Conservation (phyloP, 306 rosid species). For the Fagus crenata region DNA sequence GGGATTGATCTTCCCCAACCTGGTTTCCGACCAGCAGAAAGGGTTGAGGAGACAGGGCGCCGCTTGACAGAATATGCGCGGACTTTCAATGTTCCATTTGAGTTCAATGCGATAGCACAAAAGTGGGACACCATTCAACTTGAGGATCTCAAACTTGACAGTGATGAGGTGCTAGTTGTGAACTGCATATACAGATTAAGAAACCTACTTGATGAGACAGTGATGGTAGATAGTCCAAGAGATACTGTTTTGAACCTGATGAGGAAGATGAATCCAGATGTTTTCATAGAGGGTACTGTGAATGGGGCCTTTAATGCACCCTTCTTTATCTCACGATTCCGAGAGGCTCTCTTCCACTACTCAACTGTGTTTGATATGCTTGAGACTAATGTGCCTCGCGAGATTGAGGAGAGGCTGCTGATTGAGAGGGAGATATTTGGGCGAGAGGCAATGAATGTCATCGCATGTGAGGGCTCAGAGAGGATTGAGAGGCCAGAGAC, state of each 20-base stretch:
- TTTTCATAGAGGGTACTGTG: slow-evolving; percentile 29
- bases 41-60: slow-evolving; percentile 39
- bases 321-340: slow-evolving; percentile 39
- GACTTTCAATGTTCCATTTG: slow-evolving; percentile 40
- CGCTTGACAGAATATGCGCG: slow-evolving; percentile 36
- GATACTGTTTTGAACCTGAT: slow-evolving; percentile 34
- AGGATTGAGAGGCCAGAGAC: slow-evolving; percentile 47
- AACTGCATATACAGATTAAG: slow-evolving; percentile 34
- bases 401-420: slow-evolving; percentile 39
- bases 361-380: slow-evolving; percentile 43
- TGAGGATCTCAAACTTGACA: slow-evolving; percentile 40
- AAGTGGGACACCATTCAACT: slow-evolving; percentile 42
- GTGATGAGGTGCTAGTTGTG: slow-evolving; percentile 41
- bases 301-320: slow-evolving; percentile 43
- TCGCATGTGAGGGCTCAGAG: slow-evolving; percentile 45
- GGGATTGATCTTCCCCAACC: slow-evolving; percentile 45
- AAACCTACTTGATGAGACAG: slow-evolving; percentile 45
- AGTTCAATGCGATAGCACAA: slow-evolving; percentile 43
- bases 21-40: slow-evolving; percentile 43
- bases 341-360: slow-evolving; percentile 46
- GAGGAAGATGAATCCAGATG: slow-evolving; percentile 38
- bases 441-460: slow-evolving; percentile 41
- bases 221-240: slow-evolving; percentile 36
- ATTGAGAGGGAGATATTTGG: slow-evolving; percentile 41
- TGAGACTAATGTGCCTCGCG: slow-evolving; percentile 30